Conservation (phyloP, 352 stramenopile genomes). For the Globisporangium canariense region DNA sequence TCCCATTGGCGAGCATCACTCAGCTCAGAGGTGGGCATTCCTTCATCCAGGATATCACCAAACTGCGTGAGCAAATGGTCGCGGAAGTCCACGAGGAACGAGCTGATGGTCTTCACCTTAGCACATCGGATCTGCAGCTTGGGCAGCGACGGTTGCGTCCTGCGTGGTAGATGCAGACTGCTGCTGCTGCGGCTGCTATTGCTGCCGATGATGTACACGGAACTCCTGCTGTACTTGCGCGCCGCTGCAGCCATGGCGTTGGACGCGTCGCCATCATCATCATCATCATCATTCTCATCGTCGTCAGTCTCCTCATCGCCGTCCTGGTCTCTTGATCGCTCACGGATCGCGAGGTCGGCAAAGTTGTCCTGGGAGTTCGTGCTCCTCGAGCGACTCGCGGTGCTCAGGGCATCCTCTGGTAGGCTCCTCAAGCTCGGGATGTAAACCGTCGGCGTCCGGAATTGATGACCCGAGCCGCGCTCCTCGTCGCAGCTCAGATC, state of each 20-base stretch:
- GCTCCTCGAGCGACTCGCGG: neutral
- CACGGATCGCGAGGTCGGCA: neutral
- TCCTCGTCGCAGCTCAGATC: conserved; percentile 15
- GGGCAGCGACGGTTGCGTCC: conserved; percentile 28
- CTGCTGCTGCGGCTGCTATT: neutral
- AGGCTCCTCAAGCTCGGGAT: conserved; percentile 7
- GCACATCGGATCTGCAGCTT: conserved; percentile 31
- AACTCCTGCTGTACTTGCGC: conserved; percentile 11
- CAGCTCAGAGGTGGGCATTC: conserved; percentile 1
- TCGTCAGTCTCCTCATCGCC: conserved; percentile 6
- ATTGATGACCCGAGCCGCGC: neutral
- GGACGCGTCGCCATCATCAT: neutral
- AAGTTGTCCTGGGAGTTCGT: neutral
- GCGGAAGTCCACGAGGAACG: conserved; percentile 46
- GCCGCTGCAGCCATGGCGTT: conserved; percentile 12
- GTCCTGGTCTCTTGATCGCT: neutral
- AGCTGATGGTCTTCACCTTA: conserved; percentile 31
- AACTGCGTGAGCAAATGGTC: conserved; percentile 43
- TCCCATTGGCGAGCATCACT: conserved; percentile 44
- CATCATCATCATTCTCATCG: neutral
- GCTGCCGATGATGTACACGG: conserved; percentile 16
- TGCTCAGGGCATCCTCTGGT: neutral
- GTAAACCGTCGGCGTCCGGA: conserved; percentile 10
- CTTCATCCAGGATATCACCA: conserved; percentile 13
- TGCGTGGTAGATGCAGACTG: neutral